phyloP scores from a whole-genome alignment of 176 grass and related monocot genomes.

The Avena atlantica region DNA sequence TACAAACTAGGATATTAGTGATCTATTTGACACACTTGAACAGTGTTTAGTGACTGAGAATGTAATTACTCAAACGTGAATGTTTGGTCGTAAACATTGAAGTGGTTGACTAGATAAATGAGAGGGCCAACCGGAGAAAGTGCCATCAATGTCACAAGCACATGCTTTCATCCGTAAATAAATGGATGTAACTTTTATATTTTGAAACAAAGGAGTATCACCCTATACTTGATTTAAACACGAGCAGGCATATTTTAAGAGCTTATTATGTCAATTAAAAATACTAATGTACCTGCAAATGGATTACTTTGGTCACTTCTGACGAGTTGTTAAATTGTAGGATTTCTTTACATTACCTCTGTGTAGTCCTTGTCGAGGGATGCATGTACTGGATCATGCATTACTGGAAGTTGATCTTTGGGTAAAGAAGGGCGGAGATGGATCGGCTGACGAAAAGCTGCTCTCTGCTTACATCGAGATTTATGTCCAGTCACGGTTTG shows the following conservation, averaged over 20 bases:
- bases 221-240: neutral
- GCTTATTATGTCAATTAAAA: neutral
- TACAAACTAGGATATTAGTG: neutral
- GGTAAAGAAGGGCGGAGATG: conserved; percentile 13
- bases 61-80: neutral
- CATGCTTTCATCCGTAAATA: neutral
- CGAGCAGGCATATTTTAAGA: neutral
- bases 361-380: conserved; percentile 17
- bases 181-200: neutral
- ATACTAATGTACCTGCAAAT: neutral
- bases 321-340: conserved; percentile 3
- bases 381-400: conserved; percentile 1
- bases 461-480: neutral
- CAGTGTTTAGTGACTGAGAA: neutral
- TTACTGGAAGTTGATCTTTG: conserved; percentile 11
- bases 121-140: neutral
- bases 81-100: neutral
- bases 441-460: neutral
- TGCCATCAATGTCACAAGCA: neutral
- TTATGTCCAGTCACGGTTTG: neutral
- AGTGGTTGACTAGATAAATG: neutral
- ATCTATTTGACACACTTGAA: neutral
- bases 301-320: conserved; percentile 3
- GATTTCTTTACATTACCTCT: conserved; percentile 4
- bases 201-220: neutral